Percentiles rank a stretch among this genome's conserved stretches.
These are phyloP conservation scores for Magnusiomyces clavatus DNA, from an alignment of 1,139 yeast species.

Conservation along the genomic window DNA sequence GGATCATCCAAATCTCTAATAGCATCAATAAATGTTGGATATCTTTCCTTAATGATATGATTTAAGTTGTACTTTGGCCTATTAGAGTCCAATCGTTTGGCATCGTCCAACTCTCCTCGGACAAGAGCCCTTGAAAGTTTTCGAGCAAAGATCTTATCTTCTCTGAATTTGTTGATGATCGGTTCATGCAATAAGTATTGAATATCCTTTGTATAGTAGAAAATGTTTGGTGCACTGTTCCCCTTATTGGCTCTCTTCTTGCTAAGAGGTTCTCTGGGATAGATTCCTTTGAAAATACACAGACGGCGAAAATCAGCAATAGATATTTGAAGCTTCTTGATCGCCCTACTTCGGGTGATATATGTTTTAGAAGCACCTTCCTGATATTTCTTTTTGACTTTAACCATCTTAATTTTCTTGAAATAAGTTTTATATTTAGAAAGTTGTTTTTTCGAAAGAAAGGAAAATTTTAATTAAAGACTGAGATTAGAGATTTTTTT, in stretches of 20 bases:
- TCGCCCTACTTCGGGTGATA: conserved; percentile 93
- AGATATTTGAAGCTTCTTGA: conserved; percentile 83
- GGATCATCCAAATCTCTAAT: conserved; percentile 93
- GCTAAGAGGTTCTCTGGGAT: conserved; percentile 92
- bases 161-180: conserved; percentile 82
- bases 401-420: conserved; percentile 8
- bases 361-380: conserved; percentile 40
- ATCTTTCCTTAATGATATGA: conserved; percentile 87
- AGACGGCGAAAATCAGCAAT: conserved; percentile 97
- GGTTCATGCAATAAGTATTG: conserved; percentile 96
- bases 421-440: no score
- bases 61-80: conserved; percentile 84
- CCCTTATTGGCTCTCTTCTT: conserved; percentile 97
- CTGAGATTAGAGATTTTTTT: conserved; percentile 2
- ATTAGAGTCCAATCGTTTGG: conserved; percentile 72
- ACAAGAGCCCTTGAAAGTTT: conserved; percentile 87
- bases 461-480: conserved; percentile 5
- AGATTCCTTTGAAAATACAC: conserved; percentile 88
- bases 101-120: conserved; percentile 84
- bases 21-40: conserved; percentile 90
- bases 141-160: conserved; percentile 88
- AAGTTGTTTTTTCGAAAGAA: not conserved
- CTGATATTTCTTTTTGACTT: conserved; percentile 7
- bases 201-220: conserved; percentile 89
- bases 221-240: conserved; percentile 90